Percentiles rank a stretch among this genome's conserved stretches.
phyloP scores from a whole-genome alignment of 1,139 yeast species.

The Saccharomyces hybrid region DNA sequence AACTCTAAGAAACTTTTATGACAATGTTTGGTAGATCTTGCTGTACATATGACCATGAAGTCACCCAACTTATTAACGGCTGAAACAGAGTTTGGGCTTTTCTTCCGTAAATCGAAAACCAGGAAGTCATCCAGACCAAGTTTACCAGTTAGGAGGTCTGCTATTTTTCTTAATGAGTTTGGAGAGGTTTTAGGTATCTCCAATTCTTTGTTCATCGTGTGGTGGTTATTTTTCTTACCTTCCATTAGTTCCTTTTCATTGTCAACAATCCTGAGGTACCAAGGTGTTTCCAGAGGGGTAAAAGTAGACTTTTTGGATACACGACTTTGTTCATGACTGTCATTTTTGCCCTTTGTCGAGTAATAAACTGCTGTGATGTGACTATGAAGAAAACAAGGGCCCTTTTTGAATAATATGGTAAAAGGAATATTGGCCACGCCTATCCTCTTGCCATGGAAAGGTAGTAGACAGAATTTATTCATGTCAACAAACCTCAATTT shows the following conservation, averaged over 20 bases:
- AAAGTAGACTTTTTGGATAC: not conserved
- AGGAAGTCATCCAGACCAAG: slow-evolving; percentile 58
- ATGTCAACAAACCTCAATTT: too few species aligned
- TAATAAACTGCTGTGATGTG: not conserved
- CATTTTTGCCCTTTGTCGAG: not conserved
- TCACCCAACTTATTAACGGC: slow-evolving; percentile 37
- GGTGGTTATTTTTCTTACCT: not conserved
- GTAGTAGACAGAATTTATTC: too few species aligned
- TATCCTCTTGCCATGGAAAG: not conserved
- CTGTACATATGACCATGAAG: slow-evolving; percentile 64
- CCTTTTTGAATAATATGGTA: slow-evolving; percentile 6
- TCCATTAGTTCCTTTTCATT: slow-evolving; percentile 9
- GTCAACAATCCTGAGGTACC: slow-evolving; percentile 25
- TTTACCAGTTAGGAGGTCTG: slow-evolving; percentile 45
- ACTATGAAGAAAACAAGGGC: slow-evolving; percentile 12
- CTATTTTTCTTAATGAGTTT: slow-evolving; percentile 37
- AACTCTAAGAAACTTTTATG: slow-evolving; percentile 63
- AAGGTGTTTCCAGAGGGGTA: slow-evolving; percentile 13
- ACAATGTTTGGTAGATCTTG: slow-evolving; percentile 70
- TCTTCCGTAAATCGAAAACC: slow-evolving; percentile 50
- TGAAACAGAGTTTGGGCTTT: slow-evolving; percentile 39
- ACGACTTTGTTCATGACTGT: not conserved
- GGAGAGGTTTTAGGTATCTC: slow-evolving; percentile 39
- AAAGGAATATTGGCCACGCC: too few species aligned
- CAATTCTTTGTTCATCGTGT: too few species aligned